Percentiles rank a stretch among this genome's conserved stretches.
phyloP scores from a whole-genome alignment of 169 alveolate species.

The Miamiensis avidus region DNA sequence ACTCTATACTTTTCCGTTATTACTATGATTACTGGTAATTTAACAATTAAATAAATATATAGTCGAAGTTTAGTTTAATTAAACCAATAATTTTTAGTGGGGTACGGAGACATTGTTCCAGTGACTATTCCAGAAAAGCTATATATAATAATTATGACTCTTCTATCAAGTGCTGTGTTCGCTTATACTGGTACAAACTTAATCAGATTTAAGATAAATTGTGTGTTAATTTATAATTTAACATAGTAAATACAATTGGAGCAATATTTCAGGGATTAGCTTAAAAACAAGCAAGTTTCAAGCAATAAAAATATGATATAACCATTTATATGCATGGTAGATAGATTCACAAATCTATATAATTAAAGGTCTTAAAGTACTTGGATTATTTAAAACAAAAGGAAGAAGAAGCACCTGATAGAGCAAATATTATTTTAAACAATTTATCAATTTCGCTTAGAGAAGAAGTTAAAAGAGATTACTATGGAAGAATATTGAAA shows the following conservation, averaged over 20 bases:
- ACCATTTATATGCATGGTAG: background rate
- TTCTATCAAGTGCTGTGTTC: background rate
- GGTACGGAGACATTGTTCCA: background rate
- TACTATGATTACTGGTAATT: background rate
- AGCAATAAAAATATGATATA: background rate
- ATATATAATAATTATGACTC: background rate
- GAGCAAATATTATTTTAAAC: no score
- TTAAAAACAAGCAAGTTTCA: background rate
- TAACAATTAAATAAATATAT: no score
- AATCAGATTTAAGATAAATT: background rate
- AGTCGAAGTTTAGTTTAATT: no score
- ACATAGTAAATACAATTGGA: background rate
- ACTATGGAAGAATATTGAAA: slow-evolving; percentile 6
- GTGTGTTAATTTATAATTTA: no score
- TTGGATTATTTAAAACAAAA: background rate
- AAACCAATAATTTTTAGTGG: no score
- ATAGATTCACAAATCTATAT: background rate
- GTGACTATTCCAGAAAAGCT: background rate
- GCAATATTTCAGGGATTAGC: background rate
- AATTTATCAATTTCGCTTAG: background rate
- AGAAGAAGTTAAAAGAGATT: background rate
- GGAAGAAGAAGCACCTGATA: background rate
- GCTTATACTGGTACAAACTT: background rate
- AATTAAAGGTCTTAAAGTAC: background rate
- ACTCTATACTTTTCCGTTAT: background rate